Base-by-base conservation (phyloP, 2,329 filamentous ascomycete species). In the Diplodia scrobiculata region DNA sequence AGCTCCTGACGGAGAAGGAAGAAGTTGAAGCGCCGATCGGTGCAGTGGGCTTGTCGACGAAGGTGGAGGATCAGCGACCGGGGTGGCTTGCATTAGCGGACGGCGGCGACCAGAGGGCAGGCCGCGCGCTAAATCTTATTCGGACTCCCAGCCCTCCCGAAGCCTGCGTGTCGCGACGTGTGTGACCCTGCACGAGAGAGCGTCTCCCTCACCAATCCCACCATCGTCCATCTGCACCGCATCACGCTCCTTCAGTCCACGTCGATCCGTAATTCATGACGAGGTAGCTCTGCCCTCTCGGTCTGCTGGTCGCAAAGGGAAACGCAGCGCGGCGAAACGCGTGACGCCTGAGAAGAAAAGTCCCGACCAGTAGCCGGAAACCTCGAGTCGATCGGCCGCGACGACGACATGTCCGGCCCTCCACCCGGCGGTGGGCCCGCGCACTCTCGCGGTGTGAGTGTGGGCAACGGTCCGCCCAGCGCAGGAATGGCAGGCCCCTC, bases 391-490 rank as follows among this genome's bases (percentile, higher is more conserved):
- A 68, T 69, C 68, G 67, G 67, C 64, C 64, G 63, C 34, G 65
- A 67, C 50, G 29, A 65, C 50, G 51, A 77, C 41, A 45, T 77
- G 75, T 78, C 76, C 68, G 73, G 73, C 70, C 73, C 73, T 69
- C 75, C 73, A 63, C 74, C 72, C 66, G 76, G 76, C 68, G 72
- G 73, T 67, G 62, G 60, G 13, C 75, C 74, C 50, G 73, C 75
- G 66, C 65, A 66, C 25, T 71, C 71, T 48, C 71, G 77, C 58
- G 74, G 73, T 27, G 75, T 76, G 72, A 79, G 79, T 67, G 77
- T 80, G 53, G 78, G 78, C 68, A 79, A 75, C 68, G 77, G 80
- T 4, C 80, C 79, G 50, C 76, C 77, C 34, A 77, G 74, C 52
- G 76, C 76, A 29, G 76, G 77, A 14, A 72, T 78, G 32, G 73